Conservation (phyloP, 1,284 basidiomycete species). For the Apiotrichum brassicae region DNA sequence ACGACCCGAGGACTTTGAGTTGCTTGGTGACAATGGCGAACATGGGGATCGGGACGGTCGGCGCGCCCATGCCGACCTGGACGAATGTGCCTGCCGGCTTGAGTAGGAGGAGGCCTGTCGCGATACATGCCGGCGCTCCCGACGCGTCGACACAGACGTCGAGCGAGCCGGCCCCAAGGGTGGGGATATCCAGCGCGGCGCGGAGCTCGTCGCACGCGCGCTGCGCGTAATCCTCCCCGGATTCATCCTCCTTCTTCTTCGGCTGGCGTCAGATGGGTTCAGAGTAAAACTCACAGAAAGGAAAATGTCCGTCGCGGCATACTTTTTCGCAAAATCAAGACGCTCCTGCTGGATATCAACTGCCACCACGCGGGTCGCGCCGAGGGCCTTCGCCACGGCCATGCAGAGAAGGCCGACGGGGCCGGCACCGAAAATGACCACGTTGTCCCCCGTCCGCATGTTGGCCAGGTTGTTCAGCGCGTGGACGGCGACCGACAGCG, state of each 20-base stretch:
- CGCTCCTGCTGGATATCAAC: slow-evolving; percentile 74
- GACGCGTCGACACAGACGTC: slow-evolving; percentile 58
- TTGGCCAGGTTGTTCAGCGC: slow-evolving; percentile 70
- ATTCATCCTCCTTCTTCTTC: slow-evolving; percentile 58
- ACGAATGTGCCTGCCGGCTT: slow-evolving; percentile 55
- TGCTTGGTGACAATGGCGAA: slow-evolving; percentile 43
- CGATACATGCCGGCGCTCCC: slow-evolving; percentile 59
- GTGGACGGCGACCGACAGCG: slow-evolving; percentile 85
- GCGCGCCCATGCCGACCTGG: slow-evolving; percentile 45
- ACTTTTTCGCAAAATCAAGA: slow-evolving; percentile 79
- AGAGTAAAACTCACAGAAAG: slow-evolving; percentile 49
- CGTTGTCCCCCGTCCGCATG: slow-evolving; percentile 62
- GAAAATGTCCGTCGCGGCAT: slow-evolving; percentile 77
- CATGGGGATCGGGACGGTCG: slow-evolving; percentile 39
- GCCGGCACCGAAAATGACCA: slow-evolving; percentile 76
- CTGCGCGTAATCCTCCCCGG: slow-evolving; percentile 59
- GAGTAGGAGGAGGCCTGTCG: slow-evolving; percentile 53
- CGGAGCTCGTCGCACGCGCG: slow-evolving; percentile 48
- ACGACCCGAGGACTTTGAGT: slow-evolving; percentile 42
- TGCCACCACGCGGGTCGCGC: slow-evolving; percentile 71
- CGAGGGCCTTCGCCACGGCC: slow-evolving; percentile 85
- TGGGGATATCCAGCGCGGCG: slow-evolving; percentile 47
- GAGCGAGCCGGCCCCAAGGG: slow-evolving; percentile 49
- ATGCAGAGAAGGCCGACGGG: slow-evolving; percentile 81
- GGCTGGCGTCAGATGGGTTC: slow-evolving; percentile 29